Conservation (phyloP, 2,329 filamentous ascomycete species). For the Plectosphaerella plurivora region DNA sequence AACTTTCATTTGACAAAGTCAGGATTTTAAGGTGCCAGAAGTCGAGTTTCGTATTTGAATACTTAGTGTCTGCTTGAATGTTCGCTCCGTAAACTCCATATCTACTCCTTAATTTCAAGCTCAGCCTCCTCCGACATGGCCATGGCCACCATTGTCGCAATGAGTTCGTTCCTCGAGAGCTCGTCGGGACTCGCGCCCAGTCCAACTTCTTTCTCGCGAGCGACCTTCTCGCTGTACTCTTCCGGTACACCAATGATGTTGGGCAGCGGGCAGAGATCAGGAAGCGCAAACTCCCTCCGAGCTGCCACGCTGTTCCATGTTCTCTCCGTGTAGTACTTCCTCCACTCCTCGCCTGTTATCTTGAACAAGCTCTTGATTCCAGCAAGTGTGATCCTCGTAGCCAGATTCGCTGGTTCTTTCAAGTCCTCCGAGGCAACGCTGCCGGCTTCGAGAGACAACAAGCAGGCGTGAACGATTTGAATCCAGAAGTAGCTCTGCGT, state of each 20-base stretch:
- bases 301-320: slow-evolving; percentile 20
- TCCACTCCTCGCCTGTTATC: slow-evolving; percentile 19
- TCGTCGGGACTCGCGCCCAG: too few relatives aligned
- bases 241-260: neutral
- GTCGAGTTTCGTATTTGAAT: too few relatives aligned
- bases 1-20: too few relatives aligned
- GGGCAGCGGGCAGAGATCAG: slow-evolving; percentile 19
- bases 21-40: too few relatives aligned
- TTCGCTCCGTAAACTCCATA: too few relatives aligned
- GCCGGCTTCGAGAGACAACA: slow-evolving; percentile 10
- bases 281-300: slow-evolving; percentile 18
- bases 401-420: neutral
- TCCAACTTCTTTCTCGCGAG: too few relatives aligned
- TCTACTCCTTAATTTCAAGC: too few relatives aligned
- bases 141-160: too few relatives aligned
- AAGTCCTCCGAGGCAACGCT: neutral
- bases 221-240: too few relatives aligned
- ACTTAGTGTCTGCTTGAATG: too few relatives aligned
- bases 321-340: slow-evolving; percentile 16
- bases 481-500: slow-evolving; percentile 28
- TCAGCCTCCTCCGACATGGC: too few relatives aligned
- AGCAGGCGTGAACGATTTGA: slow-evolving; percentile 16
- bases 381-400: neutral
- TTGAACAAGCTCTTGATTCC: slow-evolving; percentile 17
- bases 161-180: too few relatives aligned